Evolutionary conservation across 2,329 filamentous ascomycete genomes (phyloP).

Genomic region (Sphaerostilbella broomeana): DNA sequence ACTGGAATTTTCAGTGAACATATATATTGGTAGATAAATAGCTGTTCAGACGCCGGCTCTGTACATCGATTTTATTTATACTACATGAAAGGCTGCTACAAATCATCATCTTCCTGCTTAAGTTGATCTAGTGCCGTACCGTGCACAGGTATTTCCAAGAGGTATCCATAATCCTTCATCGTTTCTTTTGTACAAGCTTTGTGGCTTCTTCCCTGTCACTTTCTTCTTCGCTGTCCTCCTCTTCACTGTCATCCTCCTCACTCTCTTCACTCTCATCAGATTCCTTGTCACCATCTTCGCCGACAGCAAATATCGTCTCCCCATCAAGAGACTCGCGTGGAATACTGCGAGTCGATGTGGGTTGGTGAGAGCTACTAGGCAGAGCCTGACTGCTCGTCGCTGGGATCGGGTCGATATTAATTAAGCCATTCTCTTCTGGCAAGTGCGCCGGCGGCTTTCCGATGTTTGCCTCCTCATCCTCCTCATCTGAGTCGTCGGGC

Average conservation of each 20-base stretch:
- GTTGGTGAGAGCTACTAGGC: constrained; percentile 16
- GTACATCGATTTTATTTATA: too few species aligned
- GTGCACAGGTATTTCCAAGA: constrained; percentile 9
- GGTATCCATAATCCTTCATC: constrained; percentile 15
- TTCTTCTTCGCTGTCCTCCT: constrained; percentile 3
- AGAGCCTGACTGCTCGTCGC: constrained; percentile 13
- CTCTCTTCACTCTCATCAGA: constrained; percentile 57
- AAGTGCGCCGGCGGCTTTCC: constrained; percentile 29
- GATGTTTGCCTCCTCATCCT: constrained; percentile 45
- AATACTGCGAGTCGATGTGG: constrained; percentile 29
- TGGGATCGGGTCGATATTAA: constrained; percentile 19
- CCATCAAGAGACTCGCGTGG: constrained; percentile 61
- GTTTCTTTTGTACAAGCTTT: constrained; percentile 45
- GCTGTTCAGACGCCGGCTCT: too few species aligned
- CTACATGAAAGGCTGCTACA: not conserved
- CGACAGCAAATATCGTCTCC: constrained; percentile 93
- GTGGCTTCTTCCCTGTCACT: constrained; percentile 18
- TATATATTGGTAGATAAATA: too few species aligned
- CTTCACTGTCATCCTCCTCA: constrained; percentile 38
- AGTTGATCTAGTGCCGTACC: too few species aligned
- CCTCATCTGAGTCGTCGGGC: constrained; percentile 51
- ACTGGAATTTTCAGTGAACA: too few species aligned
- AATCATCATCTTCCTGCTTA: constrained; percentile 2
- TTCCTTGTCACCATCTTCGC: constrained; percentile 76
- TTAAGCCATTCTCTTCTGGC: constrained; percentile 22